Conservation (phyloP, 768 basidiomycete species). For the Rhodotorula graminis region DNA sequence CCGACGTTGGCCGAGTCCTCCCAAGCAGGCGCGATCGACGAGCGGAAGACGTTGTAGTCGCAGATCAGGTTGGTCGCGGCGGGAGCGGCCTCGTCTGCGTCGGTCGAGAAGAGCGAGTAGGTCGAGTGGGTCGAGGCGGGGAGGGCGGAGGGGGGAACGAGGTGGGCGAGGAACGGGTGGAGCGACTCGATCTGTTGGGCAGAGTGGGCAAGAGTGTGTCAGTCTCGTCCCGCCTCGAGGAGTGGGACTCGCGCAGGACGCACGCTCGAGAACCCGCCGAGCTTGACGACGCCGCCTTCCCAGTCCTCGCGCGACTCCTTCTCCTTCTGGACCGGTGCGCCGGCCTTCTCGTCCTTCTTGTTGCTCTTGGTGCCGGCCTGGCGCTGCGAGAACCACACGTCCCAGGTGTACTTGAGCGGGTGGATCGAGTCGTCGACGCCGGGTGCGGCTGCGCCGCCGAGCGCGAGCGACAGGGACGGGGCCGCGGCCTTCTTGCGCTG, state of each 20-base stretch:
- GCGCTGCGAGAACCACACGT: constrained; percentile 36
- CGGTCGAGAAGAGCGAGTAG: constrained; percentile 21
- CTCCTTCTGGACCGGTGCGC: constrained; percentile 9
- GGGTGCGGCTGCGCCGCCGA: neutral
- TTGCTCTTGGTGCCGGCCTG: constrained; percentile 12
- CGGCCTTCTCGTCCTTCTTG: constrained; percentile 31
- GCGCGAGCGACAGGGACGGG: constrained; percentile 29
- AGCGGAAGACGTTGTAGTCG: constrained; percentile 88
- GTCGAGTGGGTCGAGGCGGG: constrained; percentile 54
- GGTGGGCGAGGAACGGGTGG: constrained; percentile 89
- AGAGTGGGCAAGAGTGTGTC: neutral
- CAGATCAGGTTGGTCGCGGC: constrained; percentile 45
- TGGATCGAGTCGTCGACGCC: constrained; percentile 7
- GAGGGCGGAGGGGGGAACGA: constrained; percentile 75
- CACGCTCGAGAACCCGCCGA: constrained; percentile 38
- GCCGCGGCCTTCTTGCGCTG: constrained; percentile 13
- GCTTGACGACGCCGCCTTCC: constrained; percentile 38
- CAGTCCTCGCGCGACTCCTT: constrained; percentile 32
- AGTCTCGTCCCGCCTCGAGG: neutral
- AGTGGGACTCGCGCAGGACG: neutral
- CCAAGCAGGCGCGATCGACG: constrained; percentile 85
- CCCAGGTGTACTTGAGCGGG: constrained; percentile 38
- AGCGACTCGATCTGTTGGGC: constrained; percentile 76
- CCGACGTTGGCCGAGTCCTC: constrained; percentile 82
- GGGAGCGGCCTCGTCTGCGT: constrained; percentile 9